phyloP scores from a whole-genome alignment of 1,139 yeast genomes.

The Trichomonascaceae sp. region DNA sequence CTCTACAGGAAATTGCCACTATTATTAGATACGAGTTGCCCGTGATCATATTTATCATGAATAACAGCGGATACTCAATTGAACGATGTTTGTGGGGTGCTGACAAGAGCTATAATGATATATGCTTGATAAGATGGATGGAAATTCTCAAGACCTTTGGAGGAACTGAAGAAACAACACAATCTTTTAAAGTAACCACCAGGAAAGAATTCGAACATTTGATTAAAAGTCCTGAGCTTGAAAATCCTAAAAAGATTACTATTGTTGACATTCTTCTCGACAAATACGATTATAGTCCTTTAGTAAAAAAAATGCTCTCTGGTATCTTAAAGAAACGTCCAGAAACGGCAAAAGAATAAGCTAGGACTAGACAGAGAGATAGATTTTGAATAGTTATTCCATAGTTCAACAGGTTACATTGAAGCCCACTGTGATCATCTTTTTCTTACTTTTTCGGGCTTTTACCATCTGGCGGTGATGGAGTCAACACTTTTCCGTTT shows the following conservation, averaged over 20 bases:
- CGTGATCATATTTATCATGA: conserved; percentile 63
- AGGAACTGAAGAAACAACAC: conserved; percentile 42
- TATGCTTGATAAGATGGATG: conserved; percentile 65
- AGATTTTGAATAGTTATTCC: conserved; percentile 11
- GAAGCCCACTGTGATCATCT: background rate
- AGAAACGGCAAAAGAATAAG: conserved; percentile 20
- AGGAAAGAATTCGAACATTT: conserved; percentile 34
- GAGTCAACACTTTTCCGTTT: background rate
- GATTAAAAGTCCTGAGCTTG: conserved; percentile 32
- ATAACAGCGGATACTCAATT: conserved; percentile 81
- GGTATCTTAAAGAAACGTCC: conserved; percentile 25
- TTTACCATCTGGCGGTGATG: background rate
- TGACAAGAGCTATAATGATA: conserved; percentile 69
- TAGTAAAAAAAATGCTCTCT: conserved; percentile 33
- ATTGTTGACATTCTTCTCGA: conserved; percentile 56
- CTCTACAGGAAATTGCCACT: conserved; percentile 66
- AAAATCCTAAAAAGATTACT: conserved; percentile 38
- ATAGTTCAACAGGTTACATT: no score
- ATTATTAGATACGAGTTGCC: conserved; percentile 53
- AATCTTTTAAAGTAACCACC: conserved; percentile 32
- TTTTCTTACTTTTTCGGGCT: background rate
- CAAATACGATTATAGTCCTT: conserved; percentile 56
- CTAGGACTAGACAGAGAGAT: conserved; percentile 16
- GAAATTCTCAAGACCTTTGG: conserved; percentile 63
- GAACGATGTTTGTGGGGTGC: conserved; percentile 82